A percentile compares a stretch with the other conserved stretches of the same genome.
These are phyloP conservation scores for Trebouxiophyceae sp. DNA, from an alignment of 163 green algal species.

Conservation along the genomic window DNA sequence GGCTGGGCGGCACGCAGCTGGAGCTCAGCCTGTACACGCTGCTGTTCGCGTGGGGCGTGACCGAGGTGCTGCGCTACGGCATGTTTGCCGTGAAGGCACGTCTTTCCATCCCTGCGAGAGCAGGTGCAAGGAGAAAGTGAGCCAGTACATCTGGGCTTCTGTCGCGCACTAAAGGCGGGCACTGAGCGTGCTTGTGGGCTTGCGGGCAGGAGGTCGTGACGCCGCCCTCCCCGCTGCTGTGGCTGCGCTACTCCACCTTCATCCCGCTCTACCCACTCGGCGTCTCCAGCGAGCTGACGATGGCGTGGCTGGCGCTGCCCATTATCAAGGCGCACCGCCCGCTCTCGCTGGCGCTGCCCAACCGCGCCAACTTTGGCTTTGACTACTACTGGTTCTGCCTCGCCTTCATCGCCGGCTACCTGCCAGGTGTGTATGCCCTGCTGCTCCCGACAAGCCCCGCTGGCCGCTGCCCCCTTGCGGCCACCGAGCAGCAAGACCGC, in stretches of 20 bases:
- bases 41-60: slow-evolving; percentile 76
- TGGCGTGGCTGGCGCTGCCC: slow-evolving; percentile 70
- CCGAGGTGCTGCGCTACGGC: slow-evolving; percentile 85
- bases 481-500: too few relatives aligned
- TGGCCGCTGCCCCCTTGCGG: background rate
- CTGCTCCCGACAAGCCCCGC: background rate
- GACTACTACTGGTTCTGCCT: slow-evolving; percentile 62
- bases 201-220: slow-evolving; percentile 13
- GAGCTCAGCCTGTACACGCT: slow-evolving; percentile 64
- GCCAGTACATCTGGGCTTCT: too few relatives aligned
- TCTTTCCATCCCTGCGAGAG: background rate
- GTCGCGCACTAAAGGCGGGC: too few relatives aligned
- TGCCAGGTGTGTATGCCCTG: slow-evolving; percentile 52
- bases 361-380: slow-evolving; percentile 78
- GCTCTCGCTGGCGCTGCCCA: slow-evolving; percentile 70
- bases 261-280: slow-evolving; percentile 90
- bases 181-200: too few relatives aligned
- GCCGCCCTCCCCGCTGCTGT: slow-evolving; percentile 55
- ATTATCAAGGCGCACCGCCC: slow-evolving; percentile 36
- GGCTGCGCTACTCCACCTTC: slow-evolving; percentile 90
- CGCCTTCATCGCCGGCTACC: slow-evolving; percentile 51
- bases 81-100: slow-evolving; percentile 85
- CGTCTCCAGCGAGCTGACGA: slow-evolving; percentile 75
- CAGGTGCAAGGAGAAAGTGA: too few relatives aligned
- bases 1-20: slow-evolving; percentile 10